A percentile compares a stretch with the other conserved stretches of the same genome.
These are phyloP conservation scores for Naematelia encephala DNA, from an alignment of 768 basidiomycete genomes.

Conservation along the genomic window DNA sequence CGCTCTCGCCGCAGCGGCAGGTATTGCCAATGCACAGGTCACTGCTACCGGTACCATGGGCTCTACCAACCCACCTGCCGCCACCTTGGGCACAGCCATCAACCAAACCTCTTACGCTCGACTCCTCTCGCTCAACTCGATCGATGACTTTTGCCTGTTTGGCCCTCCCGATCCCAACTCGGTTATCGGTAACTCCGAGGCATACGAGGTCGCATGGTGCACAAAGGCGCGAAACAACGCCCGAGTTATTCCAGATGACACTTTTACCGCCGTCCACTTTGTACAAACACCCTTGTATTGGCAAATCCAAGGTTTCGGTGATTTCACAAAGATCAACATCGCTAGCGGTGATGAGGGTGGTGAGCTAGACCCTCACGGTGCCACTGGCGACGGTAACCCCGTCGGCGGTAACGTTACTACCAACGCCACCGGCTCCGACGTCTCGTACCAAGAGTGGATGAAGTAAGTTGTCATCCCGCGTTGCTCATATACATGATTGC, in stretches of 20 bases:
- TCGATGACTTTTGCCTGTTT: constrained; percentile 50
- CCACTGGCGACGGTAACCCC: constrained; percentile 52
- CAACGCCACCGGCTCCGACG: constrained; percentile 50
- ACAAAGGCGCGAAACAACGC: constrained; percentile 52
- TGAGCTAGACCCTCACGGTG: constrained; percentile 55
- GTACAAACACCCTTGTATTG: constrained; percentile 55
- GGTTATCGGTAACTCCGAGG: constrained; percentile 52
- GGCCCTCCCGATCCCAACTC: constrained; percentile 37
- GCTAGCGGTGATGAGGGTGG: constrained; percentile 52
- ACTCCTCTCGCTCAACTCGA: constrained; percentile 47
- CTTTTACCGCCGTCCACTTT: constrained; percentile 51
- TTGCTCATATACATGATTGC: not conserved
- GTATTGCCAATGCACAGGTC: constrained; percentile 44
- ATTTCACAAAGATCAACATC: constrained; percentile 55
- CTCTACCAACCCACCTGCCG: constrained; percentile 41
- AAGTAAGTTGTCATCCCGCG: constrained; percentile 24
- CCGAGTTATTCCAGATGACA: constrained; percentile 54
- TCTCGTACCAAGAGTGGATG: constrained; percentile 55
- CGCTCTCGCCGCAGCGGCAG: constrained; percentile 31
- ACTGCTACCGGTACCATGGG: constrained; percentile 48
- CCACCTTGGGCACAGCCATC: constrained; percentile 46
- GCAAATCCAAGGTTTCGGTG: constrained; percentile 51
- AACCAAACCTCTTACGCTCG: constrained; percentile 49
- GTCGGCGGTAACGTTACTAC: constrained; percentile 52
- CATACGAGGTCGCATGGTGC: constrained; percentile 52